Conservation (phyloP, 805 yeast genomes). For the Wickerhamiella shivajii region DNA sequence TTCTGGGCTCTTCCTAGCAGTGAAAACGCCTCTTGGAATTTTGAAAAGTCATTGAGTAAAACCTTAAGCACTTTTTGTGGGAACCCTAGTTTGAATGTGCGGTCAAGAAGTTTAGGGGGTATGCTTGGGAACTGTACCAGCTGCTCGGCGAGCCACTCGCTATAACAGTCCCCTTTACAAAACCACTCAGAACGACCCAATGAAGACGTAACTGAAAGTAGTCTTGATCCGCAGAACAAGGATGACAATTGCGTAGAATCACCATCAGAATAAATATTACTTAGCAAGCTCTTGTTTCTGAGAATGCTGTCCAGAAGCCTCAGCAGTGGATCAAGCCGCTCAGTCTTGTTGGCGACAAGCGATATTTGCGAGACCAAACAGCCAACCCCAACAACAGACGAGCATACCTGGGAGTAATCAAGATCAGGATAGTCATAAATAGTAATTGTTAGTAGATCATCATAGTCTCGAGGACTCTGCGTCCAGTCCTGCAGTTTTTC, state of each 20-base stretch:
- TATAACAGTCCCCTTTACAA: constrained; percentile 12
- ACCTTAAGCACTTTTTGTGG: constrained; percentile 10
- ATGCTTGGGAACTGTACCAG: constrained; percentile 3
- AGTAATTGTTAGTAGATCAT: no score
- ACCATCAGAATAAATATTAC: no score
- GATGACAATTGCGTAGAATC: background rate
- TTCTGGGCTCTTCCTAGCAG: constrained; percentile 12
- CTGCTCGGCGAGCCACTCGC: constrained; percentile 17
- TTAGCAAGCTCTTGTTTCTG: no score
- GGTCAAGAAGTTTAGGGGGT: constrained; percentile 14
- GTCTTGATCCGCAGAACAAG: constrained; percentile 7
- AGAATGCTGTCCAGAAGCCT: no score
- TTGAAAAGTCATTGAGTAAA: constrained; percentile 9
- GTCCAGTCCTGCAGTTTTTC: no score
- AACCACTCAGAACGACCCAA: constrained; percentile 10
- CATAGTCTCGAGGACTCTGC: no score
- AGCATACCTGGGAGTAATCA: no score
- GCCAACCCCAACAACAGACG: no score
- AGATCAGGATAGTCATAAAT: no score
- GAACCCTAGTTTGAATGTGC: constrained; percentile 17
- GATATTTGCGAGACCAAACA: no score
- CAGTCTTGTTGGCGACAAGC: no score
- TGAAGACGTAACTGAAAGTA: constrained; percentile 1
- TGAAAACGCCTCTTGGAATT: background rate
- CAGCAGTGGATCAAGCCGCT: no score